Base-by-base conservation (phyloP, 1,284 basidiomycete species). In the Leccinum pachyderme region DNA sequence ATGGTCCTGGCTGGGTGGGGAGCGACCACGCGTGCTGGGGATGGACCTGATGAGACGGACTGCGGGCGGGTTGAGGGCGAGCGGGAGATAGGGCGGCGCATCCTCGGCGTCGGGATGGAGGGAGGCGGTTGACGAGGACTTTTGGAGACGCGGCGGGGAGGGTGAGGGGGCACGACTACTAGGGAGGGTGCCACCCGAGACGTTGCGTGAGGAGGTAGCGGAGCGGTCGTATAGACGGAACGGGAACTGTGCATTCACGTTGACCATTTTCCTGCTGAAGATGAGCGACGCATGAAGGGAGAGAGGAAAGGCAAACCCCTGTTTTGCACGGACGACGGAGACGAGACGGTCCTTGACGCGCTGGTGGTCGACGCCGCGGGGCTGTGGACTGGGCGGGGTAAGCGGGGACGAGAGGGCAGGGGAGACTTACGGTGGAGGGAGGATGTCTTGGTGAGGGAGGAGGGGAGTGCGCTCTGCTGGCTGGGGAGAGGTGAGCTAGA, bases 221-320 rank as follows among this genome's bases (percentile, higher is more conserved):
- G 78, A 75, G 22, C 72, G 66, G 25, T 77, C 68, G 69, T 82
- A 80, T 24, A 88, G 75, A 66, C 85, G 83, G 73, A 88, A 88
- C 0, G 86, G 86, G 27, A 83, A 76, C 33, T 76, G 76, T 5
- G 83, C 79, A 55, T 78, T 78, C 13, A 88, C 79, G 54, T 86
- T 87, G 59, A 88, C 86, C 86, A 88, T 88, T 77, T 83, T 86
- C 44, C 86, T 87, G 66, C 46, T 33, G 47, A 52, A 45, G 18
- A 31, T 56, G 44, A 46, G 46, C 8, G 35, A 24, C 4, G 47
- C 8, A 35, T 41, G 18, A 11, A 28, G 35, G 47, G 49, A 49
- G 47, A 28, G 39, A 47, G 52, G 18, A n/a, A 35, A 28, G 9
- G 39, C 79, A 55, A 56, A 86, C 85, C 82, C 78, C 72, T 86